Base-by-base conservation (phyloP, 805 yeast species). In the Yarrowia sp. region DNA sequence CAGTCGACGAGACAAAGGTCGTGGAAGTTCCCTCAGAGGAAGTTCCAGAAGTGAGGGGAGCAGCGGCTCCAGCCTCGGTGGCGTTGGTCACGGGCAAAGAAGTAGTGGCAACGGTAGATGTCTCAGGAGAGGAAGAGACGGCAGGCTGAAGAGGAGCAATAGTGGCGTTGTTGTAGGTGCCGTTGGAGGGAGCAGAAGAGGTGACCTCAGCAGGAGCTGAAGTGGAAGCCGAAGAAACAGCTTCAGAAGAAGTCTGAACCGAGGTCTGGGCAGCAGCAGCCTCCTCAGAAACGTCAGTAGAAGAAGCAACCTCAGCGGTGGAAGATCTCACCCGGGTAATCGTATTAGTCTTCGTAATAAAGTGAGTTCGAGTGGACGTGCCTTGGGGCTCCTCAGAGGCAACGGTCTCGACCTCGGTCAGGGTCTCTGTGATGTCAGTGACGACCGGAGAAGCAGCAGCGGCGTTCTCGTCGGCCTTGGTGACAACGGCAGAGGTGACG, bases 341-440 rank as follows among this genome's bases (percentile, higher is more conserved):
- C 16, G 69, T 43, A 26, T 41, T 43, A 35, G 69, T 68, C 46
- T 32, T 32, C 35, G 69, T 68, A 16, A 61, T 35, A 32, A 16
- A 38, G 19, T 45, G 46, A 11, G 67, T 68, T 19, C 38, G 42
- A 16, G 55, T 68, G 15, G 69, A 36, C 7, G 69, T 61, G 9
- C 65, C 52, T 36, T 50, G 46, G 16, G 63, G 36, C 12, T 43
- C 66, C 52, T 50, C 55, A 4, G 53, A 42, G n/a, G 66, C 40
- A 2, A 42, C 43, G 10, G 69, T 67, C 40, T 43, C 40, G 52
- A 45, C 43, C 45, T 55, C 38, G 26, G 69, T 68, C 16, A 68
- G 46, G 8, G 69, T 59, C 43, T 52, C 55, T 15, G 69, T 68
- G 40, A 48, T 43, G 40, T 41, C 68, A 36, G 52, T 43, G n/a